A percentile compares a stretch with the other conserved stretches of the same genome.
Evolutionary conservation across 352 stramenopile species (phyloP).

Genomic region (Blastocystis sp.): DNA sequence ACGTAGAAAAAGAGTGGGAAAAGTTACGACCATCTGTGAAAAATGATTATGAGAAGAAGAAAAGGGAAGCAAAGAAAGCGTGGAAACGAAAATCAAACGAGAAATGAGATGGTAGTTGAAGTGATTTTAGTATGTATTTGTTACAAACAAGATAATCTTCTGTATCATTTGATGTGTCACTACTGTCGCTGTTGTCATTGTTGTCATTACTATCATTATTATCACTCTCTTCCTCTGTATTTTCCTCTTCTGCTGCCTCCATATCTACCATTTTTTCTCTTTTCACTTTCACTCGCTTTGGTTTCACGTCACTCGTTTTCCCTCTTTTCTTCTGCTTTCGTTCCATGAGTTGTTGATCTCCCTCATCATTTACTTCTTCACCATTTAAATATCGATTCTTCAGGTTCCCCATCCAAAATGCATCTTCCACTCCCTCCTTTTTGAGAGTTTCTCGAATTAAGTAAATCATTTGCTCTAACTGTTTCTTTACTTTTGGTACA

Average conservation of each 20-base stretch:
- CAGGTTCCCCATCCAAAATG: slow-evolving; percentile 52
- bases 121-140: slow-evolving; percentile 47
- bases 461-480: slow-evolving; percentile 52
- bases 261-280: background rate
- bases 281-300: background rate
- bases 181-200: background rate
- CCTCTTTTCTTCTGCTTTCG: background rate
- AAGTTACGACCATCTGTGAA: background rate
- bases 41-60: slow-evolving; percentile 30
- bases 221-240: background rate
- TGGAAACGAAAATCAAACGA: slow-evolving; percentile 17
- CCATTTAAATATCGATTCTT: slow-evolving; percentile 47
- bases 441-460: slow-evolving; percentile 24
- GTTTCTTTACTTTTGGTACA: slow-evolving; percentile 37
- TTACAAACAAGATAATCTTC: background rate
- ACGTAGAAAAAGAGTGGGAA: slow-evolving; percentile 32
- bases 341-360: background rate
- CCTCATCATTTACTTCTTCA: slow-evolving; percentile 16
- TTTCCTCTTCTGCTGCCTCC: background rate
- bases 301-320: background rate
- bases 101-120: background rate
- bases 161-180: background rate
- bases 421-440: slow-evolving; percentile 21
- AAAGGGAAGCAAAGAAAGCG: background rate
- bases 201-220: background rate